These are phyloP conservation scores for Penicillium daleae DNA, from an alignment of 495 filamentous ascomycete species.

Conservation along the genomic window DNA sequence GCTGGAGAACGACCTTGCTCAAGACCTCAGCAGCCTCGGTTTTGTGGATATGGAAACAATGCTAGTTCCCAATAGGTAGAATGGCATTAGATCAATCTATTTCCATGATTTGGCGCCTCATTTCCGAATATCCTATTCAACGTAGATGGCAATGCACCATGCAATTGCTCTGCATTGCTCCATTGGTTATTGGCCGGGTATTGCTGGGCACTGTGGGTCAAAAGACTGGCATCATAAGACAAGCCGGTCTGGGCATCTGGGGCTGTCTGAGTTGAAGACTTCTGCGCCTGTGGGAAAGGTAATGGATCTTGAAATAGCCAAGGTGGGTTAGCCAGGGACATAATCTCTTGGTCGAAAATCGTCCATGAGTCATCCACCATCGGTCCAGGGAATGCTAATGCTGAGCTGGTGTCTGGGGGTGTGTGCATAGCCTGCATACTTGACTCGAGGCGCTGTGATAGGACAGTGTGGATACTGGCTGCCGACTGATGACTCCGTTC, in stretches of 20 bases:
- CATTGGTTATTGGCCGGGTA: slow-evolving; percentile 21
- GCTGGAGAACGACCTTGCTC: not conserved
- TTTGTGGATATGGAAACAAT: not conserved
- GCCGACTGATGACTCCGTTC: slow-evolving; percentile 33
- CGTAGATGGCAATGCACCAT: slow-evolving; percentile 24
- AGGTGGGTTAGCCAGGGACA: slow-evolving; percentile 38
- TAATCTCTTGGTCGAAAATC: slow-evolving; percentile 46
- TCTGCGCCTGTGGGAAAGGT: slow-evolving; percentile 12
- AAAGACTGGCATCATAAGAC: slow-evolving; percentile 17
- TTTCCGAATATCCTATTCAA: slow-evolving; percentile 33
- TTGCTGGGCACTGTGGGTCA: slow-evolving; percentile 4
- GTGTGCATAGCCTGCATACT: slow-evolving; percentile 46
- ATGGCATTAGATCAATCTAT: slow-evolving; percentile 7
- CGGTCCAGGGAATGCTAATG: slow-evolving; percentile 27
- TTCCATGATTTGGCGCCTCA: slow-evolving; percentile 11
- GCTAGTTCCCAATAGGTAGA: not conserved
- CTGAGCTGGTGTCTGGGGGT: slow-evolving; percentile 34
- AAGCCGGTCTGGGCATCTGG: slow-evolving; percentile 8
- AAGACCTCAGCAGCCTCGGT: not conserved
- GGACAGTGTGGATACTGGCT: slow-evolving; percentile 38
- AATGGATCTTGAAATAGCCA: slow-evolving; percentile 34
- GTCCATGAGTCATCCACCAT: slow-evolving; percentile 39
- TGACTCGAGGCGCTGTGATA: slow-evolving; percentile 39
- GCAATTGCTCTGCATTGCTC: slow-evolving; percentile 10
- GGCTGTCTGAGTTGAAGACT: not conserved